Base-by-base conservation (phyloP, 495 filamentous ascomycete genomes). In the Aspergillus homomorphus region DNA sequence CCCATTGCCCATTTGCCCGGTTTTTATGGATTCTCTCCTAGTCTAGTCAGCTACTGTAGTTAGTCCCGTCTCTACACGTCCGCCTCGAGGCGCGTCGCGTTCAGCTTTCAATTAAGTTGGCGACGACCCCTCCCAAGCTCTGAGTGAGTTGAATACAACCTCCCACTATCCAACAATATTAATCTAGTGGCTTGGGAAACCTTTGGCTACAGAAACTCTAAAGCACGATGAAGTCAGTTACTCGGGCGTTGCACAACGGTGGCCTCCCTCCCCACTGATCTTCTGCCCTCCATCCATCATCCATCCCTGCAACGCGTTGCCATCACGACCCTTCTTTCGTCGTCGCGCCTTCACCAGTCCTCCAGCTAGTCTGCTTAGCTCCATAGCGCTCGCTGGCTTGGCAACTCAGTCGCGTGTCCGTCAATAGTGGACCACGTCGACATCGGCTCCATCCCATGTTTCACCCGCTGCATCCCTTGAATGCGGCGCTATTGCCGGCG, bases 261-360 rank as follows among this genome's bases (percentile, higher is more conserved):
- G 2, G 12, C 21, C 19, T 22, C 19, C 12, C 4, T 54, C 28
- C 18, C 21, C 4, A 42, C 20, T 10, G 26, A 24, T 22, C 10
- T 23, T 22, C 2, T 19, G 5, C 1, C 14, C 46, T 28, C 42
- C 19, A 44, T 44, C 19, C 42, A 44, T 16, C 19, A 22, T 51
- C 48, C 16, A 51, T 50, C 54, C 61, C 51, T 54, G 30, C 51
- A 49, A 43, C 30, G 30, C 45, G 51, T 51, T 19, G 7, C 45
- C 38, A 56, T 61, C 55, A 46, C 59, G 51, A 59, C 51, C 57
- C 23, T 43, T 43, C 18, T 45, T 10, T 3, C n/a, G 8, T 15
- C 16, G 18, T 48, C 43, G 20, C 41, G 24, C 10, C n/a, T 53
- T 41, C 22, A 16, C 42, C 48, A 24, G 15, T 18, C 23, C 21